These are phyloP conservation scores for Sphaerosporella brunnea DNA, from an alignment of 495 filamentous ascomycete species.

Conservation along the genomic window DNA sequence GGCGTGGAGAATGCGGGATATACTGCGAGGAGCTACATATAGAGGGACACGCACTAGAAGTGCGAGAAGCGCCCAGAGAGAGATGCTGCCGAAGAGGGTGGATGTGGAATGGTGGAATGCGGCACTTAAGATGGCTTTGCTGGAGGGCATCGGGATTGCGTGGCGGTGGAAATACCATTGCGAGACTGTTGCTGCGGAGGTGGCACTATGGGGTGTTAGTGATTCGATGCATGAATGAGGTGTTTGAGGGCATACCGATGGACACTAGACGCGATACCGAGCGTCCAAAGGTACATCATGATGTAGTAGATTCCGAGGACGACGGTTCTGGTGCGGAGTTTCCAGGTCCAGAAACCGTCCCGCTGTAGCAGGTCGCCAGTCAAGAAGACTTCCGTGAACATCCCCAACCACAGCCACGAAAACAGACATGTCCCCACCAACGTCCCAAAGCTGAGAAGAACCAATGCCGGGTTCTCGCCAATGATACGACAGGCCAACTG, in stretches of 20 bases:
- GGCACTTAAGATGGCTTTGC: slow-evolving; percentile 60
- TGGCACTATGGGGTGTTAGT: slow-evolving; percentile 34
- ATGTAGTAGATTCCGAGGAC: slow-evolving; percentile 81
- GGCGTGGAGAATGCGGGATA: slow-evolving; percentile 35
- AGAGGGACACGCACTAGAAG: slow-evolving; percentile 73
- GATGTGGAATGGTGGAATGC: slow-evolving; percentile 61
- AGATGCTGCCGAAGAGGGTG: slow-evolving; percentile 85
- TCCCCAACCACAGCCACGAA: slow-evolving; percentile 91
- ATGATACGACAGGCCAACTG: slow-evolving; percentile 74
- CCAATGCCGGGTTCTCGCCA: slow-evolving; percentile 60
- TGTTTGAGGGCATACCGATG: slow-evolving; percentile 45
- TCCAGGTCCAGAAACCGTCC: slow-evolving; percentile 18
- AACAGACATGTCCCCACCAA: slow-evolving; percentile 61
- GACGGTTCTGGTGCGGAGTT: slow-evolving; percentile 58
- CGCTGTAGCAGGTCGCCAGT: slow-evolving; percentile 33
- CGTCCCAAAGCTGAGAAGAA: slow-evolving; percentile 63
- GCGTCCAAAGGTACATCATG: slow-evolving; percentile 85
- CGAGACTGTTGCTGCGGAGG: slow-evolving; percentile 84
- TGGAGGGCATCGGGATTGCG: slow-evolving; percentile 53
- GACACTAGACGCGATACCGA: slow-evolving; percentile 66
- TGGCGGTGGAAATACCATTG: slow-evolving; percentile 99
- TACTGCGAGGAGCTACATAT: slow-evolving; percentile 58
- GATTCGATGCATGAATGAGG: too few species aligned
- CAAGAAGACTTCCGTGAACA: slow-evolving; percentile 91
- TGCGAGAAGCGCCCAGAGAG: slow-evolving; percentile 60